Percentiles rank a stretch among this genome's conserved stretches.
Conservation (phyloP, 805 yeast genomes). For the Dipodascus geniculatus region DNA sequence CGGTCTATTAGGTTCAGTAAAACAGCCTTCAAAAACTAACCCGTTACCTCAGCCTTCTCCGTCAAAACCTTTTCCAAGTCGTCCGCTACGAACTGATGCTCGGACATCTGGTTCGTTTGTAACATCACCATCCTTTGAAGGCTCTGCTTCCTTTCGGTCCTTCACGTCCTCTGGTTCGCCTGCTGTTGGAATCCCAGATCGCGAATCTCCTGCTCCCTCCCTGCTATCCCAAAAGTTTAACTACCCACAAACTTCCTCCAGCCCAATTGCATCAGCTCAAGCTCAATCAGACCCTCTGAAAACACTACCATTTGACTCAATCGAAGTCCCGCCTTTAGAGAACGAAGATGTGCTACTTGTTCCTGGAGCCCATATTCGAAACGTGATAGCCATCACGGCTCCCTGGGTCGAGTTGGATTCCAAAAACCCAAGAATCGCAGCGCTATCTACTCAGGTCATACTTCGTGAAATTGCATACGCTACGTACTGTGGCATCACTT, state of each 20-base stretch:
- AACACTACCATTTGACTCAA: not conserved
- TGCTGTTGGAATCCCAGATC: not conserved
- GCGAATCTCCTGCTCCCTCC: conserved; percentile 2
- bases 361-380: conserved; percentile 31
- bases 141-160: conserved; percentile 15
- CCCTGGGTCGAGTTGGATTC: conserved; percentile 65
- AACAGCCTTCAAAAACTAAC: not conserved
- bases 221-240: not conserved
- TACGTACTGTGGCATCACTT: conserved; percentile 42
- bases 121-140: conserved; percentile 12
- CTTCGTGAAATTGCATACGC: conserved; percentile 48
- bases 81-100: not conserved
- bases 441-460: conserved; percentile 46
- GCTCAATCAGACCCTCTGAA: conserved; percentile 5
- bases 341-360: conserved; percentile 32
- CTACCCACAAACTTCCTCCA: not conserved
- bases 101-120: not conserved
- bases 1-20: not conserved
- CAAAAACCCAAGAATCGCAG: conserved; percentile 35
- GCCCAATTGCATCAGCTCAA: not conserved
- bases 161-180: conserved; percentile 4
- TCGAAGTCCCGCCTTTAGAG: conserved; percentile 27
- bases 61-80: not conserved
- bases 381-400: conserved; percentile 45
- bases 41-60: not conserved